A percentile compares a stretch with the other conserved stretches of the same genome.
phyloP scores from a whole-genome alignment of 192 early-diverging fungal species.

The Coemansia sp. region DNA sequence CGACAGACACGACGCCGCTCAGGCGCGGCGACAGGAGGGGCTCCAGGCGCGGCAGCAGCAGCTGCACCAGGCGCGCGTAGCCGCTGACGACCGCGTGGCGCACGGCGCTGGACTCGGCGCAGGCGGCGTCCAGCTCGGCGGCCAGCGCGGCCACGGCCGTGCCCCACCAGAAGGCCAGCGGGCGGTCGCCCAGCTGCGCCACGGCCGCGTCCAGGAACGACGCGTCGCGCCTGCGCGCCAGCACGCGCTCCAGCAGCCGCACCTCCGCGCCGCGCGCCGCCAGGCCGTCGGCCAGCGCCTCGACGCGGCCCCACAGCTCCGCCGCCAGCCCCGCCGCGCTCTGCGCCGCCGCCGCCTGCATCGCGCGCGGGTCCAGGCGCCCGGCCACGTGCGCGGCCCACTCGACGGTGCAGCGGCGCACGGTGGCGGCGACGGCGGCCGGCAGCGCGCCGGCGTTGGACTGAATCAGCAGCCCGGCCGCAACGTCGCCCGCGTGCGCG shows the following conservation, averaged over 20 bases:
- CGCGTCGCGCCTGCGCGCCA: constrained; percentile 35
- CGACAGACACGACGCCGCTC: constrained; percentile 17
- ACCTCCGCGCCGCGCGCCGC: constrained; percentile 20
- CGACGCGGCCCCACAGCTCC: constrained; percentile 27
- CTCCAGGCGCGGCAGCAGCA: constrained; percentile 37
- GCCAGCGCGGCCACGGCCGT: constrained; percentile 22
- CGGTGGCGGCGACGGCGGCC: neutral
- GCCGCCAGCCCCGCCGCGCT: constrained; percentile 26
- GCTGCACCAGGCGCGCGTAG: constrained; percentile 31
- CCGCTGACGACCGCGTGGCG: constrained; percentile 27
- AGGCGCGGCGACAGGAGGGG: constrained; percentile 9
- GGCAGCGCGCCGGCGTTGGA: constrained; percentile 29
- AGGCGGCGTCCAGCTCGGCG: constrained; percentile 11
- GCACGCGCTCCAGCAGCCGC: constrained; percentile 37
- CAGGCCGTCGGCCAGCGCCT: constrained; percentile 19
- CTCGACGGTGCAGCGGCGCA: constrained; percentile 5
- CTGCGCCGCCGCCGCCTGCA: constrained; percentile 21
- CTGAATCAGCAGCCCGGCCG: constrained; percentile 31
- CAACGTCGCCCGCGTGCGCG: constrained; percentile 26
- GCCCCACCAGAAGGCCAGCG: constrained; percentile 42
- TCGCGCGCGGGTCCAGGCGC: constrained; percentile 11
- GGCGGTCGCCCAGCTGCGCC: constrained; percentile 17
- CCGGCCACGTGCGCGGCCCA: constrained; percentile 11
- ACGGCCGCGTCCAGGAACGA: constrained; percentile 23
- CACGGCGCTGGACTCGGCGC: constrained; percentile 14